Base-by-base conservation (phyloP, 306 rosid species). In the Acmispon strigosus region DNA sequence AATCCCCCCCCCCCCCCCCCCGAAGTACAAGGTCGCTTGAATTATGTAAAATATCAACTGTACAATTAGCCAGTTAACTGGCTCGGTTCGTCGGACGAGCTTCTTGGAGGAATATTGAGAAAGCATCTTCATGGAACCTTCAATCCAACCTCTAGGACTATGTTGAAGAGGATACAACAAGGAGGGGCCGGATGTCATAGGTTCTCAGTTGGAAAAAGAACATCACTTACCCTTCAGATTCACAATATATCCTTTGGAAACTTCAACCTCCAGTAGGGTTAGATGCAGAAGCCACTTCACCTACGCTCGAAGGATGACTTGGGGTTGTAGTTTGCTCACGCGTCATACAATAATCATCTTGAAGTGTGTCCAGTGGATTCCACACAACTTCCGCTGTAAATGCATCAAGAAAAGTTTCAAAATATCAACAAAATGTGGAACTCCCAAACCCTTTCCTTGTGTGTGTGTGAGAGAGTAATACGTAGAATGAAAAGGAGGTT, bases 331-430 rank as follows among this genome's bases (percentile, higher is more conserved):
- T 15, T 78, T 75, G 80, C 50, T 73, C 71, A 19, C 68, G 78
- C 66, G 78, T 80, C 71, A 77, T 68, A 48, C 66, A 8, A 70
- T 76, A 89, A 82, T 90, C 90, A 53, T 86, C 92, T 64, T 83
- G 66, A 53, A 89, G 73, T 11, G 83, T 54, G 19, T 75, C 71
- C 69, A 94, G 79, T 63, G 81, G 88, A 63, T 83, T 87, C 98
- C 98, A 94, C 51, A 83, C 96, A 64, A 87, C 86, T 42, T 73
- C 88, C 50, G 92, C 96, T 90, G 85, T 32, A 59, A 62, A 71
- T 50, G 57, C 61, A 83, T 81, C 66, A 88, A 92, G 83, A 78
- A 32, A 79, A 77, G 47, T 68, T 59, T 69, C 70, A 71, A 49
- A 32, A 61, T 6, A 61, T 52, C 19, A 73, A 32, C 60, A 51